Percentiles rank a stretch among this genome's conserved stretches.
Evolutionary conservation across 1,139 yeast species (phyloP).

Genomic region (Kodamaea fungicola): DNA sequence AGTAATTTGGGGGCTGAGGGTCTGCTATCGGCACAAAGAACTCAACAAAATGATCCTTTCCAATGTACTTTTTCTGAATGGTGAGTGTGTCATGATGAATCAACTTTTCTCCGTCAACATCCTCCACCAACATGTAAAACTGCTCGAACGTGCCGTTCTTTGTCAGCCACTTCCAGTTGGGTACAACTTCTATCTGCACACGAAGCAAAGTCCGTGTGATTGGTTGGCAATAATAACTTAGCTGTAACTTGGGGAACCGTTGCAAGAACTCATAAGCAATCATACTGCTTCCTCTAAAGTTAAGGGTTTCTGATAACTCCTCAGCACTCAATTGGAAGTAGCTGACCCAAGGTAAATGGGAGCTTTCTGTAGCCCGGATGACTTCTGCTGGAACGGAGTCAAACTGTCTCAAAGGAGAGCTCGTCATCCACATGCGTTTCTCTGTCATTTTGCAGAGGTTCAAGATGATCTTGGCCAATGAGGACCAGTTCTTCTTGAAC

Average conservation of each 20-base stretch:
- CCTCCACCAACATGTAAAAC: constrained; percentile 74
- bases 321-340: constrained; percentile 69
- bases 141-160: constrained; percentile 63
- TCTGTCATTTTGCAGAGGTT: constrained; percentile 80
- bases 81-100: constrained; percentile 55
- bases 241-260: constrained; percentile 65
- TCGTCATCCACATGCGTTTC: constrained; percentile 77
- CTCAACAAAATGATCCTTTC: constrained; percentile 56
- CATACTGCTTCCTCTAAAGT: constrained; percentile 66
- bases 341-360: constrained; percentile 79
- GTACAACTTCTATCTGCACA: constrained; percentile 62
- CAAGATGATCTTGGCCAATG: constrained; percentile 53
- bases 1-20: constrained; percentile 73
- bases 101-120: constrained; percentile 77
- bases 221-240: constrained; percentile 69
- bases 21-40: constrained; percentile 60
- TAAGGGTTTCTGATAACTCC: constrained; percentile 79
- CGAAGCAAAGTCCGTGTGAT: constrained; percentile 64
- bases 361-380: constrained; percentile 70
- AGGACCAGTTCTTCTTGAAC: constrained; percentile 69
- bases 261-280: constrained; percentile 58
- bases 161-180: constrained; percentile 76
- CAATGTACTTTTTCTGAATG: constrained; percentile 46
- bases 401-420: constrained; percentile 86
- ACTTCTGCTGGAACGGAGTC: constrained; percentile 65